Evolutionary conservation across 164 flowering plant species (phyloP), one percentile per base, ranked within the genome.

Genomic region (Vitis riparia): DNA sequence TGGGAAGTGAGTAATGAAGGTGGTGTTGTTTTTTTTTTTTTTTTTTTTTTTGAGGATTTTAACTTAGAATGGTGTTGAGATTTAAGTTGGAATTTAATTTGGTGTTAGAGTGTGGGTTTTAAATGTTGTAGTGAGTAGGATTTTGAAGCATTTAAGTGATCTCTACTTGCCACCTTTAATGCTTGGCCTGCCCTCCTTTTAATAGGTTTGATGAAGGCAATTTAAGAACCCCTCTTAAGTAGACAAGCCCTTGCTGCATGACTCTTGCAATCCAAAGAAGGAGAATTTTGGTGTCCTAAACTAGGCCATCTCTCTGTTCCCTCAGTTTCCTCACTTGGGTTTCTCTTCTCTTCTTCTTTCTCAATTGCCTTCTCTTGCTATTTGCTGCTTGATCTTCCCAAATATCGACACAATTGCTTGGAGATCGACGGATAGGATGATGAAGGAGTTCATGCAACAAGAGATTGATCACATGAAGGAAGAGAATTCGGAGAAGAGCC

Each of bases 131-230:
- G 73, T 49, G 70, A 73, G 74, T 68, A 60, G 76, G 79, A 79
- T 78, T 82, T 77, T 50, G 61, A 27, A 71, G 83, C 89, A 88
- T 87, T 84, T 67, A 88, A 84, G 80, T 71, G 83, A 65, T 61
- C 75, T 79, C 86, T 75, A 88, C 87, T 86, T 76, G 88, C 76
- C 86, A 65, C 61, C 80, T 81, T 88, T 62, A 86, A 84, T 86
- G 89, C 85, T 65, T 68, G 76, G 80, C 81, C 85, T 81, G 91
- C 77, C 80, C 81, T 47, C 71, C 76, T 78, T 82, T 84, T 74
- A 84, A 81, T 84, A 78, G 73, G 83, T 71, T 75, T 71, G 76
- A 78, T 82, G 80, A 72, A 68, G 55, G 61, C 66, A 81, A 83
- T 87, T 85, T 76, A 86, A 77, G 80, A 71, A 71, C 75, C 77